Conservation (phyloP, 148 eudicot species). For the Dysphania ambrosioides region DNA sequence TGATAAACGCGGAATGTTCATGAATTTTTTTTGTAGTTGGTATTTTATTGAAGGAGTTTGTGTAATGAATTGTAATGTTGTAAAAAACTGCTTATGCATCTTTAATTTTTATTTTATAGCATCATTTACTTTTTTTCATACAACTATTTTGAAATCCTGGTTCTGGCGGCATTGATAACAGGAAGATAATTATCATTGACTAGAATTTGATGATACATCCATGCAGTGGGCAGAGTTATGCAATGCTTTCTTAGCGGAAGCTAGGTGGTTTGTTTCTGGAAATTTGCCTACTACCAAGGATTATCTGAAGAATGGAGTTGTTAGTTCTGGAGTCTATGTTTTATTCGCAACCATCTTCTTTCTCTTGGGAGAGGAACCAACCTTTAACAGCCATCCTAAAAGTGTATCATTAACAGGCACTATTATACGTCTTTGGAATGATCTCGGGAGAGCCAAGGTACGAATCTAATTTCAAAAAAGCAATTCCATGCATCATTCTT, state of each 20-base stretch:
- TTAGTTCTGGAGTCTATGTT: conserved; percentile 50
- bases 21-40: too few species aligned
- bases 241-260: conserved; percentile 63
- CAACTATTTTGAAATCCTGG: too few species aligned
- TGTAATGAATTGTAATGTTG: too few species aligned
- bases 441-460: conserved; percentile 61
- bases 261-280: conserved; percentile 52
- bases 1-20: conserved; percentile 41
- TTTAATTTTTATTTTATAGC: too few species aligned
- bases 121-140: too few species aligned
- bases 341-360: conserved; percentile 38
- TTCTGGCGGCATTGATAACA: too few species aligned
- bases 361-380: conserved; percentile 55
- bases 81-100: too few species aligned
- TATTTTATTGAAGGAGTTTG: too few species aligned
- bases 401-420: conserved; percentile 40
- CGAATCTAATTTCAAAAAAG: neutral
- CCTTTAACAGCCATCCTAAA: conserved; percentile 16
- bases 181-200: too few species aligned
- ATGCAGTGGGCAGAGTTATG: conserved; percentile 36
- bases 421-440: conserved; percentile 71
- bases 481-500: too few species aligned
- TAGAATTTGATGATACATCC: too few species aligned
- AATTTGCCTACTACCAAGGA: conserved; percentile 41
- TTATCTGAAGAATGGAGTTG: conserved; percentile 48